Conservation (phyloP, 345 rosid species). For the Aquilaria malaccensis region DNA sequence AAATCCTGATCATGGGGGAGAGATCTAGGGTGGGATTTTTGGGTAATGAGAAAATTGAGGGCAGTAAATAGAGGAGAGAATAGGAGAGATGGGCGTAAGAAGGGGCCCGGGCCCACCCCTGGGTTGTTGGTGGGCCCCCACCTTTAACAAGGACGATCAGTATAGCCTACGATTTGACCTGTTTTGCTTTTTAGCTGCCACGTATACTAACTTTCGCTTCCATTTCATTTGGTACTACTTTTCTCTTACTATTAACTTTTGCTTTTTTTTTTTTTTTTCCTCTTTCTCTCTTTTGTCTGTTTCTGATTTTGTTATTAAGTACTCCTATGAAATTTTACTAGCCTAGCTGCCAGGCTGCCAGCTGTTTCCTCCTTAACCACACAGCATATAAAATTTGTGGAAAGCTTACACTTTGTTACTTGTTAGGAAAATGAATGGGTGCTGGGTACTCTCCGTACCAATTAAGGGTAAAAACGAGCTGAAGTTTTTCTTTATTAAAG, state of each 20-base stretch:
- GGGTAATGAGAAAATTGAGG: constrained; percentile 1
- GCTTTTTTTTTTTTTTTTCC: constrained; percentile 8
- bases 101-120: constrained; percentile 29
- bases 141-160: constrained; percentile 39
- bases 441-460: no score
- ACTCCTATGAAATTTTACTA: no score
- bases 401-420: no score
- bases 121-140: constrained; percentile 15
- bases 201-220: constrained; percentile 29
- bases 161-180: constrained; percentile 45
- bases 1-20: no score
- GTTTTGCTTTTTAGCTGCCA: constrained; percentile 46
- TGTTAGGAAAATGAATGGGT: no score
- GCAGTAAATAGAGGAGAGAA: constrained; percentile 18
- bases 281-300: constrained; percentile 5
- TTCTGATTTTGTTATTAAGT: neutral
- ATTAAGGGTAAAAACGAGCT: no score
- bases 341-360: no score
- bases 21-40: neutral
- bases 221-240: neutral
- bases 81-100: neutral
- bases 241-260: neutral
- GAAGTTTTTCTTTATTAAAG: no score
- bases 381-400: no score
- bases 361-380: no score